Evolutionary conservation across 345 rosid species (phyloP).

Genomic region (Stellera chamaejasme): DNA sequence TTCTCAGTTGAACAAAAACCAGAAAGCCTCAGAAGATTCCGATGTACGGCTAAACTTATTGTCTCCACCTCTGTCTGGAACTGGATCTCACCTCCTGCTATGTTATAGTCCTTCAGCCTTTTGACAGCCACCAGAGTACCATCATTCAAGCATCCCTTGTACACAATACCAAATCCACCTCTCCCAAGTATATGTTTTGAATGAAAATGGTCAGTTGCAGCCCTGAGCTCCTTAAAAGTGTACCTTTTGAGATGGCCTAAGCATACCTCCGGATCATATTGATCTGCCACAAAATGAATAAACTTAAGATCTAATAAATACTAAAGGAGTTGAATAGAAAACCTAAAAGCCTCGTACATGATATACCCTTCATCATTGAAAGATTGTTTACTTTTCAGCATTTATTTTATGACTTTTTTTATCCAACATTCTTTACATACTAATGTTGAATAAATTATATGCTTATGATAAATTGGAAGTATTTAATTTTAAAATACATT

Average conservation of each 20-base stretch:
- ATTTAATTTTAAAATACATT: too few relatives aligned
- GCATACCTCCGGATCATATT: conserved; percentile 79
- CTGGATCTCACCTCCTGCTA: conserved; percentile 90
- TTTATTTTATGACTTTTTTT: too few relatives aligned
- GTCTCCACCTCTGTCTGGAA: conserved; percentile 98
- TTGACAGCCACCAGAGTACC: conserved; percentile 86
- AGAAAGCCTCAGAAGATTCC: conserved; percentile 91
- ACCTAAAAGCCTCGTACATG: background rate
- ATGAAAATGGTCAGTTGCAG: conserved; percentile 83
- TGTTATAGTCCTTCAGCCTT: conserved; percentile 88
- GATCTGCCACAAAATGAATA: conserved; percentile 43
- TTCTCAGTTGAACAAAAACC: conserved; percentile 93
- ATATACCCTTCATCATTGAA: too few relatives aligned
- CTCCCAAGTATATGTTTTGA: conserved; percentile 83
- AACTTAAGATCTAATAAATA: conserved; percentile 7
- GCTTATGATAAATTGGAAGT: too few relatives aligned
- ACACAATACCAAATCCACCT: conserved; percentile 95
- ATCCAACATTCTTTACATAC: too few relatives aligned
- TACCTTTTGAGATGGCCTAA: conserved; percentile 87
- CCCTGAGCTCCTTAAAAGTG: conserved; percentile 83
- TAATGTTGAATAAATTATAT: too few relatives aligned
- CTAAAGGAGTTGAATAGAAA: background rate
- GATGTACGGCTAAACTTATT: conserved; percentile 91
- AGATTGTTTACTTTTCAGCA: too few relatives aligned
- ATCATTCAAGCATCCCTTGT: conserved; percentile 74